Conservation (phyloP, 2,329 filamentous ascomycete genomes). For the Colletotrichum endophyticum region DNA sequence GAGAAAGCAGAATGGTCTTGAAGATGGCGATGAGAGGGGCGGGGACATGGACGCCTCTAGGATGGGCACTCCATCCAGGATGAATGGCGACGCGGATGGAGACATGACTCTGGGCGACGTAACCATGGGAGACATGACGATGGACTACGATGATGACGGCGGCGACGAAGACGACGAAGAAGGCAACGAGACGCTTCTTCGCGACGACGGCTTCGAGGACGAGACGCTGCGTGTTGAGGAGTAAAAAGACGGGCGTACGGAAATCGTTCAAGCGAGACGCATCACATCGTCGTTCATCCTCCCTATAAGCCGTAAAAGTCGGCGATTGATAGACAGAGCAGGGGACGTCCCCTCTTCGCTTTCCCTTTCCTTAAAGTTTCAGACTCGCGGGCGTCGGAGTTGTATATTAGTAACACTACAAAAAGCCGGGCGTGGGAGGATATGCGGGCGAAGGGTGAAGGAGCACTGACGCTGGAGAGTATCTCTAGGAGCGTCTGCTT, state of each 20-base stretch:
- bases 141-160: constrained; percentile 56
- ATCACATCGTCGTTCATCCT: neutral
- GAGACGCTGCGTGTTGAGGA: neutral
- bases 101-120: constrained; percentile 49
- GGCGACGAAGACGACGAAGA: constrained; percentile 24
- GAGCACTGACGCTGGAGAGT: neutral
- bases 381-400: constrained; percentile 10
- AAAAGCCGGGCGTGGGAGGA: neutral
- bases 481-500: neutral
- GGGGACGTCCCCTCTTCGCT: neutral
- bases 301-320: neutral
- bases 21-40: constrained; percentile 21
- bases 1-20: constrained; percentile 25
- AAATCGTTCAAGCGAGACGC: neutral
- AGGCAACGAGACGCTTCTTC: constrained; percentile 3
- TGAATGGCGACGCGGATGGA: constrained; percentile 38
- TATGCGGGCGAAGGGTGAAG: neutral
- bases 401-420: constrained; percentile 14
- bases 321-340: neutral
- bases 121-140: constrained; percentile 36
- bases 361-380: neutral
- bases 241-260: neutral
- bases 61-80: constrained; percentile 7
- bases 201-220: constrained; percentile 46
- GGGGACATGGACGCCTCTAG: constrained; percentile 28